phyloP scores from a whole-genome alignment of 2,329 filamentous ascomycete species.

The Fusarium mexicanum region DNA sequence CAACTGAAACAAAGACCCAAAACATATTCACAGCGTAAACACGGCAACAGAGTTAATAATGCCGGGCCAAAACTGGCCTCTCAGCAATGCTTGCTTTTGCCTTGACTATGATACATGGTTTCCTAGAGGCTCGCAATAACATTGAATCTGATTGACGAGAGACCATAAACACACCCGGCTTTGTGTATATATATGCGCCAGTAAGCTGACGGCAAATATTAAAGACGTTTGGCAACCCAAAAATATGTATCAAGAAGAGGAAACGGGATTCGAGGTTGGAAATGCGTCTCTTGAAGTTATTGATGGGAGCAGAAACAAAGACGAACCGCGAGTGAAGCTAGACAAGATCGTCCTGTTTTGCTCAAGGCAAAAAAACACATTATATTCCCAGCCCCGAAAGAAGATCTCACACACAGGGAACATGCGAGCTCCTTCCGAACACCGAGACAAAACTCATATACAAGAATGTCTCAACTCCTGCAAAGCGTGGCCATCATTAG shows the following conservation, averaged over 20 bases:
- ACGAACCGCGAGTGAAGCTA: conserved; percentile 39
- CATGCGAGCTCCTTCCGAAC: conserved; percentile 42
- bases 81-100: conserved; percentile 46
- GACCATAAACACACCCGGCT: conserved; percentile 53
- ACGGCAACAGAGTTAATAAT: conserved; percentile 4
- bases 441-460: conserved; percentile 43
- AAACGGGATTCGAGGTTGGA: conserved; percentile 35
- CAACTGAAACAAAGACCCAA: background rate
- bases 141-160: conserved; percentile 43
- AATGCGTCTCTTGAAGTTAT: conserved; percentile 36
- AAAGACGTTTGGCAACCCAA: background rate
- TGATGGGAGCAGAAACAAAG: conserved; percentile 26
- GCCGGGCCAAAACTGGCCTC: conserved; percentile 55
- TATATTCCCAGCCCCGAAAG: conserved; percentile 46
- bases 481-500: conserved; percentile 46
- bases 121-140: conserved; percentile 40
- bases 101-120: conserved; percentile 42
- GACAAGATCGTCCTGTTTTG: conserved; percentile 43
- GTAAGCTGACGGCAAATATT: background rate
- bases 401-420: conserved; percentile 41
- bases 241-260: conserved; percentile 30
- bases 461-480: conserved; percentile 44
- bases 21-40: background rate
- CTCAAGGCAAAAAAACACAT: conserved; percentile 44
- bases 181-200: conserved; percentile 7